Evolutionary conservation across 345 rosid genomes (phyloP).

Genomic region (Eucalyptus lansdowneana): DNA sequence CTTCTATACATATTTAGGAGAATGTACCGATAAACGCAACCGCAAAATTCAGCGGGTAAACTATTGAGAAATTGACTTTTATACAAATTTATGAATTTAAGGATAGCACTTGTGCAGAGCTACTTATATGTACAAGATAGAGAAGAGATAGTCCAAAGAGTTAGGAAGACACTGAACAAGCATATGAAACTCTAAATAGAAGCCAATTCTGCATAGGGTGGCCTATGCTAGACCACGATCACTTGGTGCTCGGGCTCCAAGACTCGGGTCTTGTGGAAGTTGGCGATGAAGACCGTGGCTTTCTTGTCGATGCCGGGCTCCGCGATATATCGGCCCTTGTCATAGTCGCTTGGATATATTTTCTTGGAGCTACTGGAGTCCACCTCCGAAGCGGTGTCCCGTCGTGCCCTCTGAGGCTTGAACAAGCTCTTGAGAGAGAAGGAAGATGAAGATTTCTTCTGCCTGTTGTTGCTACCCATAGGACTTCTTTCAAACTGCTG

Average conservation of each 20-base stretch:
- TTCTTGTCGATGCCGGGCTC: constrained; percentile 25
- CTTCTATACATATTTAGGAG: background rate
- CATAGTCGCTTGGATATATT: constrained; percentile 20
- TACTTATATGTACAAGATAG: background rate
- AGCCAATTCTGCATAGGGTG: background rate
- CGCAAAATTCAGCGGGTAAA: background rate
- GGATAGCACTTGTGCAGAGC: background rate
- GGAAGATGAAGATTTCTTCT: constrained; percentile 1
- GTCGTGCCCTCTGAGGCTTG: constrained; percentile 7
- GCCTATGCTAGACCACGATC: background rate
- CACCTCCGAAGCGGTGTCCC: background rate
- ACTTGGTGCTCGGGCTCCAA: background rate
- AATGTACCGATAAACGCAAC: background rate
- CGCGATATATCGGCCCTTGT: constrained; percentile 17
- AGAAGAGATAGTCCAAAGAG: background rate
- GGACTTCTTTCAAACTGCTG: background rate
- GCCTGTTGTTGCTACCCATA: constrained; percentile 27
- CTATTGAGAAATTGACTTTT: background rate
- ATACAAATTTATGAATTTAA: background rate
- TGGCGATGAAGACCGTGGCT: constrained; percentile 39
- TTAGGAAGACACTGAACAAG: background rate
- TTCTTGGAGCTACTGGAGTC: background rate
- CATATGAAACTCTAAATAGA: background rate
- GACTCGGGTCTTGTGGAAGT: constrained; percentile 33
- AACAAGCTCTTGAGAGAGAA: constrained; percentile 21